Conservation (phyloP, 176 grass and related monocot species). For the Zizania latifolia region DNA sequence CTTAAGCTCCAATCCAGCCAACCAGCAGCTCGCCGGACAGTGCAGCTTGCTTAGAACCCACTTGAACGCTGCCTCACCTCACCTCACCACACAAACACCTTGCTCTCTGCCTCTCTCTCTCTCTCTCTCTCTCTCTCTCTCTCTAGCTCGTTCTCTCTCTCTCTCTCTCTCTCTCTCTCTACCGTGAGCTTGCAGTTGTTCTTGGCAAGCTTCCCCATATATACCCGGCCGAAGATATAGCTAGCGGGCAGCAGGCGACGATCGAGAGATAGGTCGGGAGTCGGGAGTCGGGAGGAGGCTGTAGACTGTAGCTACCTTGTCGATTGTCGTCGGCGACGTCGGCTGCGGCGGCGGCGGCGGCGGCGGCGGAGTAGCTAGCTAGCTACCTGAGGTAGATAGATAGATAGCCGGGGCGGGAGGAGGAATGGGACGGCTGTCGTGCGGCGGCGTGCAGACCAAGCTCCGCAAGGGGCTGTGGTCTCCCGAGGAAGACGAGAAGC, state of each 20-base stretch:
- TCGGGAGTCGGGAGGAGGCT: not conserved
- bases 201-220: constrained; percentile 45
- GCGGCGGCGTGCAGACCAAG: constrained; percentile 55
- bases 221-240: constrained; percentile 29
- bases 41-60: constrained; percentile 67
- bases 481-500: constrained; percentile 85
- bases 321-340: not conserved
- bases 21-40: too few species aligned
- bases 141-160: too few species aligned
- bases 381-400: not conserved
- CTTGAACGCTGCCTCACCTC: constrained; percentile 60
- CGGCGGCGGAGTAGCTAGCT: not conserved
- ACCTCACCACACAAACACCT: not conserved
- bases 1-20: constrained; percentile 86
- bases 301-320: not conserved
- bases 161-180: not conserved
- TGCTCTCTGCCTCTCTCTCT: not conserved
- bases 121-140: not conserved
- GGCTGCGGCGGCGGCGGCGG: not conserved
- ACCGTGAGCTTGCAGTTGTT: constrained; percentile 24
- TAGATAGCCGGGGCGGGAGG: not conserved
- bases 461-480: constrained; percentile 84
- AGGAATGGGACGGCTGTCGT: constrained; percentile 59
- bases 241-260: not conserved
- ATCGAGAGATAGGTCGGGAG: constrained; percentile 3